phyloP scores from a whole-genome alignment of 2,329 filamentous ascomycete genomes.

The Neurospora sp. region DNA sequence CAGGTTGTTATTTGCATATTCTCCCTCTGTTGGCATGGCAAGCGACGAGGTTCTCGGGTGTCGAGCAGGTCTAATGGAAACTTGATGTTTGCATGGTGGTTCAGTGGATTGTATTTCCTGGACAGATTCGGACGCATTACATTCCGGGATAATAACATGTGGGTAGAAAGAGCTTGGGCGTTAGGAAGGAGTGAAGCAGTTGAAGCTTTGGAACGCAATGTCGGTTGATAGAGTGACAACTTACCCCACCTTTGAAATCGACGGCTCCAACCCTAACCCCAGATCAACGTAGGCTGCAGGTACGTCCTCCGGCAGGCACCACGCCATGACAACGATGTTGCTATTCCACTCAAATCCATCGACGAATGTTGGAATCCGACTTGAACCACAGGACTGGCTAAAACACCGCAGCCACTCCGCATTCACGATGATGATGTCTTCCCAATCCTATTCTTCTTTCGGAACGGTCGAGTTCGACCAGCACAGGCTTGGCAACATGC shows the following conservation, averaged over 20 bases:
- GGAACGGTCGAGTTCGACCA: too few relatives aligned
- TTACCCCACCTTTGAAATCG: background rate
- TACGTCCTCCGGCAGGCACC: background rate
- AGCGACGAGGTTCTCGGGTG: background rate
- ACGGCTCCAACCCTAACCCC: background rate
- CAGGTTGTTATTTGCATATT: background rate
- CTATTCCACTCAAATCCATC: constrained; percentile 2
- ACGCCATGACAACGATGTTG: background rate
- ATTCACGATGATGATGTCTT: background rate
- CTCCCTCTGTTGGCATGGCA: background rate
- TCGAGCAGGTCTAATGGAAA: background rate
- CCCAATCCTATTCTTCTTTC: background rate
- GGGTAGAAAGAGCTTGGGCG: background rate
- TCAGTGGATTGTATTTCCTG: background rate
- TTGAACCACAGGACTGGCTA: background rate
- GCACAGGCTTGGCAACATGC: background rate
- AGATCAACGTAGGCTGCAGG: background rate
- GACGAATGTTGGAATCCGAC: background rate
- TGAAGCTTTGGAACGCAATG: background rate
- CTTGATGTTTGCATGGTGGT: background rate
- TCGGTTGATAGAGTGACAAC: background rate
- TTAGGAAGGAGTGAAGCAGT: background rate
- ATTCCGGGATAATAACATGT: background rate
- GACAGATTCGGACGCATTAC: background rate
- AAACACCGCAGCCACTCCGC: background rate